Evolutionary conservation across 2,329 filamentous ascomycete species (phyloP).

Genomic region (Emmonsiellopsis sp.): DNA sequence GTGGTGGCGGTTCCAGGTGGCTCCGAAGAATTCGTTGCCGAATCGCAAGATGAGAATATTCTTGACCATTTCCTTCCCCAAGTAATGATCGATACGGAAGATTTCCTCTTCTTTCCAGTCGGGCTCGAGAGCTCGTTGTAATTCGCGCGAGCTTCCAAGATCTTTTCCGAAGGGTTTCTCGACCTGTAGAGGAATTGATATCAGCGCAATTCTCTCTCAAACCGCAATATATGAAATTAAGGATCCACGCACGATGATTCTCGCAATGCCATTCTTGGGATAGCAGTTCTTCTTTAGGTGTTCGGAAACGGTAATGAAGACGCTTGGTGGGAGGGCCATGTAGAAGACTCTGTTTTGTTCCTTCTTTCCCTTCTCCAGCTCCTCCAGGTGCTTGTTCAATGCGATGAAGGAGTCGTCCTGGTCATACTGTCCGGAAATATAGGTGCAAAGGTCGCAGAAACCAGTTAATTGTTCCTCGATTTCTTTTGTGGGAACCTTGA

Average conservation of each 20-base stretch:
- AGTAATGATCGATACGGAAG: slow-evolving; percentile 98
- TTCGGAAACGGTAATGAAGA: slow-evolving; percentile 96
- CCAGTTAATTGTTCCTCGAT: slow-evolving; percentile 89
- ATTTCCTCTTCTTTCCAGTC: slow-evolving; percentile 99
- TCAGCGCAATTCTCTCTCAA: neutral
- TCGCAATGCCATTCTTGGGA: slow-evolving; percentile 77
- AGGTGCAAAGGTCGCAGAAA: slow-evolving; percentile 80
- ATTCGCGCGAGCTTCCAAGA: slow-evolving; percentile 81
- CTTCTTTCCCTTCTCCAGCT: slow-evolving; percentile 70
- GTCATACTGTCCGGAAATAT: slow-evolving; percentile 96
- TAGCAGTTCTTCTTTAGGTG: slow-evolving; percentile 98
- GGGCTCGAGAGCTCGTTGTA: slow-evolving; percentile 88
- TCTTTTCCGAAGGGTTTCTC: slow-evolving; percentile 99
- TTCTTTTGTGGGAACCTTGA: slow-evolving; percentile 97
- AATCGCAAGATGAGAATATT: slow-evolving; percentile 97
- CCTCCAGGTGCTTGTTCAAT: slow-evolving; percentile 75
- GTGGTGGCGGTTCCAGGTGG: slow-evolving; percentile 98
- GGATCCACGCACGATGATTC: slow-evolving; percentile 67
- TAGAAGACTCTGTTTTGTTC: slow-evolving; percentile 95
- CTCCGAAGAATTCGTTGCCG: slow-evolving; percentile 96
- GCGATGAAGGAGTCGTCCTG: slow-evolving; percentile 86
- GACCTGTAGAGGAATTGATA: slow-evolving; percentile 47
- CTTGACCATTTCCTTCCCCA: slow-evolving; percentile 99
- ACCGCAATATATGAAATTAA: neutral
- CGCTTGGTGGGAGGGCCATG: slow-evolving; percentile 95